Evolutionary conservation across 768 basidiomycete species (phyloP).

Genomic region (Melanogaster broomeanus): DNA sequence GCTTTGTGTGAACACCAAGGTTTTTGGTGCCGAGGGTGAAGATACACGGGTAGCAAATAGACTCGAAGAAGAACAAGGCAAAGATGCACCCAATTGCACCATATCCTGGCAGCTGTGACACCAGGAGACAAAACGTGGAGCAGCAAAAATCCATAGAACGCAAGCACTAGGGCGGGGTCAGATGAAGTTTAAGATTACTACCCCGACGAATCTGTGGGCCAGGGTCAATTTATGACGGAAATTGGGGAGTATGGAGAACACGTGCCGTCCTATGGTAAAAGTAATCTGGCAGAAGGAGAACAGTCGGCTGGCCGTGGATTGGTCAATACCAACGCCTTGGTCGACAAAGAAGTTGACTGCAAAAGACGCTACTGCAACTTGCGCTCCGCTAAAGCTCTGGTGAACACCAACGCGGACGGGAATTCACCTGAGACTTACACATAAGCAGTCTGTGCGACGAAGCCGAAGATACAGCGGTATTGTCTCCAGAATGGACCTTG

Average conservation of each 20-base stretch:
- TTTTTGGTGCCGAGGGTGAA: slow-evolving; percentile 69
- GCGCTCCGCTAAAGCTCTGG: slow-evolving; percentile 49
- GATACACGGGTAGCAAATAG: slow-evolving; percentile 72
- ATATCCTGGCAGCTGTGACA: slow-evolving; percentile 51
- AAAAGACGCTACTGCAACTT: slow-evolving; percentile 66
- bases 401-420: not conserved
- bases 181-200: slow-evolving; percentile 58
- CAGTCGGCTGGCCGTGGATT: slow-evolving; percentile 57
- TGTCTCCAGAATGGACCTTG: slow-evolving; percentile 67
- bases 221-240: slow-evolving; percentile 10
- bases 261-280: slow-evolving; percentile 60
- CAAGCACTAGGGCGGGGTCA: slow-evolving; percentile 66
- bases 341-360: slow-evolving; percentile 73
- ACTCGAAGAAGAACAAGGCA: slow-evolving; percentile 72
- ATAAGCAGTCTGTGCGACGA: slow-evolving; percentile 70
- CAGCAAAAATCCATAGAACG: slow-evolving; percentile 54
- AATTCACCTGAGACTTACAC: slow-evolving; percentile 40
- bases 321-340: slow-evolving; percentile 53
- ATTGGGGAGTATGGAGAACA: not conserved
- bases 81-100: slow-evolving; percentile 64
- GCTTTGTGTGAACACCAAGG: slow-evolving; percentile 59
- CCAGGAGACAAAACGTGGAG: slow-evolving; percentile 50
- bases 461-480: slow-evolving; percentile 70
- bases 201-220: slow-evolving; percentile 56
- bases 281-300: slow-evolving; percentile 76